These are phyloP conservation scores for Cephaloascus fragrans DNA, from an alignment of 805 yeast genomes.

Conservation along the genomic window DNA sequence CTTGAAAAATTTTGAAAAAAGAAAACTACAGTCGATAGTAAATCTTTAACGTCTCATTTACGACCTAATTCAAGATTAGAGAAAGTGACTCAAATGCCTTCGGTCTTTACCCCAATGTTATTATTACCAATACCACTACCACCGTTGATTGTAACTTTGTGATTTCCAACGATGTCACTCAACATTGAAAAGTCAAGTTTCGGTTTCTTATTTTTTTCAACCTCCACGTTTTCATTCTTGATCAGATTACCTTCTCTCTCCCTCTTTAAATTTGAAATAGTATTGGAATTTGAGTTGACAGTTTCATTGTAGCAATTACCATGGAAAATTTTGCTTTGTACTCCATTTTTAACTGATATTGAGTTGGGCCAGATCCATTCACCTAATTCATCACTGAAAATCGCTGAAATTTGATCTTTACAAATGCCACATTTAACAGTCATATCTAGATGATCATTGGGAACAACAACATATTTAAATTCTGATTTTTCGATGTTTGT, in stretches of 20 bases:
- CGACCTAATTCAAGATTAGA: too few relatives aligned
- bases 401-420: conserved; percentile 52
- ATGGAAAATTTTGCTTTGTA: conserved; percentile 40
- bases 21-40: too few relatives aligned
- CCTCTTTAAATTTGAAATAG: neutral
- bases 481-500: conserved; percentile 4
- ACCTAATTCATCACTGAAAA: conserved; percentile 63
- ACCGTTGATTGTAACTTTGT: too few relatives aligned
- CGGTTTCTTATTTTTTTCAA: too few relatives aligned
- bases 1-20: too few relatives aligned
- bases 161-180: neutral
- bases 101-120: too few relatives aligned
- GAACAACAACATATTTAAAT: conserved; percentile 50
- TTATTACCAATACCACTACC: too few relatives aligned
- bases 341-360: conserved; percentile 29
- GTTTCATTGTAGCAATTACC: conserved; percentile 64
- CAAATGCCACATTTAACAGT: conserved; percentile 59
- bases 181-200: neutral
- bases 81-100: too few relatives aligned
- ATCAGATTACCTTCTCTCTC: neutral
- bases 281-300: neutral
- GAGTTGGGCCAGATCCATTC: conserved; percentile 81
- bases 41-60: too few relatives aligned
- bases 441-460: conserved; percentile 51
- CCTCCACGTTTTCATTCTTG: neutral